These are phyloP conservation scores for Quercus robur DNA, from an alignment of 306 rosid species.

Conservation along the genomic window DNA sequence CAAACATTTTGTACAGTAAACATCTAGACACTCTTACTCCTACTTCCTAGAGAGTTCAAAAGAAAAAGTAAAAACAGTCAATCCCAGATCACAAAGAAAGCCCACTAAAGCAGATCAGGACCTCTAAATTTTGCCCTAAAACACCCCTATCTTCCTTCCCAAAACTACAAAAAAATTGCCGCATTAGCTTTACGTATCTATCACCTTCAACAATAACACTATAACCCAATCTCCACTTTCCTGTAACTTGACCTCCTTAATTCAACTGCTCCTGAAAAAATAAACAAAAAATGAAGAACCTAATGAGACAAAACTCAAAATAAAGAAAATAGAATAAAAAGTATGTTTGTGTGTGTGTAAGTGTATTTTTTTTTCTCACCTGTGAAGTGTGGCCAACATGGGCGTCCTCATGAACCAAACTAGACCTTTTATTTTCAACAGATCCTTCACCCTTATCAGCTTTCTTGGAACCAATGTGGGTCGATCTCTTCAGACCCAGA, in stretches of 20 bases:
- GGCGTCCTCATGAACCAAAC: slow-evolving; percentile 32
- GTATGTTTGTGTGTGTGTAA: too few species aligned
- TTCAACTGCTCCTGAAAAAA: slow-evolving; percentile 49
- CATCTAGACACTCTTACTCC: too few species aligned
- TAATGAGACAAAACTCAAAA: slow-evolving; percentile 2
- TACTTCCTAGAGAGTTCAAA: too few species aligned
- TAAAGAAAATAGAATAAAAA: not conserved
- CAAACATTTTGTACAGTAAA: slow-evolving; percentile 51
- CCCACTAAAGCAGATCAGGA: not conserved
- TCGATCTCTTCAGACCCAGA: slow-evolving; percentile 64
- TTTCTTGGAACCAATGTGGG: slow-evolving; percentile 64
- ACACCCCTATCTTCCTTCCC: not conserved
- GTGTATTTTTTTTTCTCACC: slow-evolving; percentile 24
- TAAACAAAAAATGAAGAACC: not conserved
- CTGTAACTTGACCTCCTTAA: slow-evolving; percentile 44
- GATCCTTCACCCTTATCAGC: slow-evolving; percentile 36
- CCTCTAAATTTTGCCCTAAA: not conserved
- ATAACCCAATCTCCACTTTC: slow-evolving; percentile 48
- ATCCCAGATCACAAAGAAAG: too few species aligned
- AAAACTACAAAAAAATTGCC: not conserved
- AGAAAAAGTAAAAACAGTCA: too few species aligned
- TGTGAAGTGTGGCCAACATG: slow-evolving; percentile 35
- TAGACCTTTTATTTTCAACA: slow-evolving; percentile 30
- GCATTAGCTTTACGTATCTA: slow-evolving; percentile 39
- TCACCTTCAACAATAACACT: slow-evolving; percentile 25